Base-by-base conservation (phyloP, 805 yeast species). In the Zygoascus tannicola region DNA sequence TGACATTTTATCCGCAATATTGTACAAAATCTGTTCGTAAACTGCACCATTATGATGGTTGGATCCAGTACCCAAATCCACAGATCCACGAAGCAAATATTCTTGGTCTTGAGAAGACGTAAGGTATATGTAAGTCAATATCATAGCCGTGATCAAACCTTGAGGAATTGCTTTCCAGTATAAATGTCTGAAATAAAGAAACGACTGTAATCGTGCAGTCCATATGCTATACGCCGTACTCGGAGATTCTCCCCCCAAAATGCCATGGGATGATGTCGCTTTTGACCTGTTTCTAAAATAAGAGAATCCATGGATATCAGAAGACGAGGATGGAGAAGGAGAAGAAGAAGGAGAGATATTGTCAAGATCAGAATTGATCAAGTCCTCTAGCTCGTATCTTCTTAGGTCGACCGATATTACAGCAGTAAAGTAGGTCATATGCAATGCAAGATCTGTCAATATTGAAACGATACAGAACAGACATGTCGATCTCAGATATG, bases 401-500 rank as follows among this genome's bases (percentile, higher is more conserved):
- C 79, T 71, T 23, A 79, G 63, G 62, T 85, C 94, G 32, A 85
- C 73, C 15, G 81, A 70, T 23, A 84, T 63, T 1, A 83, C 75
- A 0, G 86, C 77, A 1, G 78, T 65, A 46, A 83, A 74, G 58
- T 69, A 84, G 1, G 88, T 74, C 40, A 77, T 56, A 50, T 80
- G 85, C 32, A 85, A 62, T 4, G 72, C 45, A 55, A 76, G 81
- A 50, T 81, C 85, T 33, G 80, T 59, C 1, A 75, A 22, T n/a
- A 82, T 51, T 0, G 80, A 71, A 22, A 72, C 41, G 1, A 70
- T 52, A 1, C 74, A 60, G 53, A 76, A 76, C 8, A 69, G 50
- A 43, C 76, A 71, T 36, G 68, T 67, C 41, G 69, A 66, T 40
- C 60, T 57, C 4, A 70, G 63, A 40, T 57, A 56, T 2, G 62